Base-by-base conservation (phyloP, 2,329 filamentous ascomycete species). In the Westerdykella sp. region DNA sequence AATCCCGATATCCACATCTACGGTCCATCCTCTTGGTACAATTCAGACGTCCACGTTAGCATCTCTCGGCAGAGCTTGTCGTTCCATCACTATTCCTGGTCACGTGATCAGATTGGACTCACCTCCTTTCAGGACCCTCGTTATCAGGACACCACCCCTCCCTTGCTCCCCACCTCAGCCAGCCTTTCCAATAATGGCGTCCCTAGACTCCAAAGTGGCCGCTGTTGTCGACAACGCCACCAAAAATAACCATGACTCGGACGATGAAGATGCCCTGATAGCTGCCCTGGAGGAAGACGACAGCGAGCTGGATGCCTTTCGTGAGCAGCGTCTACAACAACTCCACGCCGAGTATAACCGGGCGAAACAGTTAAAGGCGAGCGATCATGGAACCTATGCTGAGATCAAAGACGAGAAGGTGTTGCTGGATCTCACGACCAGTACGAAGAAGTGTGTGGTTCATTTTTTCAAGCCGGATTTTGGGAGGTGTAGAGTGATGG, bases 381-480 rank as follows among this genome's bases (percentile, higher is more conserved):
- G 69, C 45, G 72, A 72, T 9, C 74, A 77, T 58, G 78, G 78
- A 32, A 71, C 61, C 9, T 80, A 78, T 54, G 66, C 65, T 6
- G 75, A 79, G 55, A 73, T 79, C 58, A 77, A 74, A 40, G 73
- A 73, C 47, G 80, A 83, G 57, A 78, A 80, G 58, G 60, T 69
- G 11, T 62, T 82, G 34, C 73, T 83, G 59, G 73, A 78, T 49
- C 77, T 81, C 49, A 81, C 79, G 7, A 83, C 79, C 6, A 70
- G 72, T 38, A 74, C 73, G 11, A 73, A 77, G 46, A 66, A 74
- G 21, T 80, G 76, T 53, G 70, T 83, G 1, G 75, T 83, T 18
- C 80, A 83, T 58, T 83, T 83, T 61, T 79, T 76, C 60, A 80
- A 83, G 56, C 72, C 78, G 2, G 80, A 83, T 55, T 83, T 83